Conservation (phyloP, 257 asterid genomes). For the Cynanchum wilfordii region DNA sequence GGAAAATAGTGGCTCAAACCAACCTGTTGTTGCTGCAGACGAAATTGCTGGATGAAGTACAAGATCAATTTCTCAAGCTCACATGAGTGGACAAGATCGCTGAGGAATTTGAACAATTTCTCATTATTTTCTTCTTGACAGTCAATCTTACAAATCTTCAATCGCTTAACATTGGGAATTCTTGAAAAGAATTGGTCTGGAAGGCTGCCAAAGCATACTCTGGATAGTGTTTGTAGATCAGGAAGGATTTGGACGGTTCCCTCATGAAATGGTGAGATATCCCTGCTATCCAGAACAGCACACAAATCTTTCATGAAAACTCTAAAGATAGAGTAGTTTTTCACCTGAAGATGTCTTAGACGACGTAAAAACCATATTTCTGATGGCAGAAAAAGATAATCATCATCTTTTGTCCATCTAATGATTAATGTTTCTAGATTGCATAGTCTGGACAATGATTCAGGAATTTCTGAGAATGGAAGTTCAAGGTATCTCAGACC, state of each 20-base stretch:
- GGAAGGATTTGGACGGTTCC: too few relatives aligned
- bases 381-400: too few relatives aligned
- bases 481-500: too few relatives aligned
- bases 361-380: too few relatives aligned
- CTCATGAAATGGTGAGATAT: background rate
- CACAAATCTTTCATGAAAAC: too few relatives aligned
- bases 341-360: too few relatives aligned
- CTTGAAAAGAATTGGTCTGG: constrained; percentile 10
- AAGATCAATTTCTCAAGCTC: constrained; percentile 15
- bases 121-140: background rate
- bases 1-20: background rate
- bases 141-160: background rate
- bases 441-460: too few relatives aligned
- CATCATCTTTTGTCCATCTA: too few relatives aligned
- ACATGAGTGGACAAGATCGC: constrained; percentile 4
- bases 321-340: too few relatives aligned
- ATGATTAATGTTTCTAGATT: too few relatives aligned
- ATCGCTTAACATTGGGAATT: constrained; percentile 17
- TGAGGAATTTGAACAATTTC: background rate
- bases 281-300: too few relatives aligned
- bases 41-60: background rate
- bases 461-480: too few relatives aligned
- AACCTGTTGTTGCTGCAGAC: background rate
- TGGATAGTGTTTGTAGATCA: constrained; percentile 22
- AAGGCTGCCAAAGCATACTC: constrained; percentile 17